Evolutionary conservation across 2,329 filamentous ascomycete genomes (phyloP).

Genomic region (Arthrobotrys conoides): DNA sequence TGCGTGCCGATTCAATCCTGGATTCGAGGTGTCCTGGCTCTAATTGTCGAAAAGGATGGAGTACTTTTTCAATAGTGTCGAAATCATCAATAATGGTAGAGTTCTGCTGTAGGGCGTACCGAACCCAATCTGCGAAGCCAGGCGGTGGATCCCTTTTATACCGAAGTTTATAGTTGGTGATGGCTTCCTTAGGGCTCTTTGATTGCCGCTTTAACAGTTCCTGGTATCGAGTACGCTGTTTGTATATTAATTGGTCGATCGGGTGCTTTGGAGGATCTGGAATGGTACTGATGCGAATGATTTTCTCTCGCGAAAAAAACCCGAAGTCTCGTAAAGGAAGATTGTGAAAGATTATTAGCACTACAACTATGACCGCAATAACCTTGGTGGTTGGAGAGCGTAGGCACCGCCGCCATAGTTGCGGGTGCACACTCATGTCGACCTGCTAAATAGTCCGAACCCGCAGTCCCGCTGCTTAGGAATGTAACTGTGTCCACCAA

Average conservation of each 20-base stretch:
- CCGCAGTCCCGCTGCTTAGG: no score
- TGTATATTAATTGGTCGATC: conserved; percentile 8
- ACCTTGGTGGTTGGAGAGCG: conserved; percentile 2
- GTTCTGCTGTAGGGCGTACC: conserved; percentile 13
- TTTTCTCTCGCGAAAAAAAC: background rate
- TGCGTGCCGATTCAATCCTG: conserved; percentile 11
- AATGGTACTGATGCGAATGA: background rate
- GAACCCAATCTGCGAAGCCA: conserved; percentile 24
- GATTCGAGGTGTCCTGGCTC: background rate
- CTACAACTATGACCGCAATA: background rate
- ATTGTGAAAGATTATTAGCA: conserved; percentile 6
- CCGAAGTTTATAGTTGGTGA: conserved; percentile 20
- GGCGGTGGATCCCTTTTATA: conserved; percentile 4
- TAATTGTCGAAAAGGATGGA: conserved; percentile 10
- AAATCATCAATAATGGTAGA: conserved; percentile 25
- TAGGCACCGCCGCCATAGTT: conserved; percentile 4
- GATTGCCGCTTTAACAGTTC: conserved; percentile 12
- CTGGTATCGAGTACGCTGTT: conserved; percentile 7
- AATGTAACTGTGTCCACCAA: background rate
- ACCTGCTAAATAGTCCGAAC: background rate
- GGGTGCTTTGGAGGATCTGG: background rate
- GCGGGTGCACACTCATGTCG: conserved; percentile 1
- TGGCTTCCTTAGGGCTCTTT: conserved; percentile 20
- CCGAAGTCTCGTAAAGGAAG: background rate
- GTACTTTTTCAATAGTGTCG: conserved; percentile 27